Evolutionary conservation across 768 basidiomycete species (phyloP).

Genomic region (Leccinum obscurum): DNA sequence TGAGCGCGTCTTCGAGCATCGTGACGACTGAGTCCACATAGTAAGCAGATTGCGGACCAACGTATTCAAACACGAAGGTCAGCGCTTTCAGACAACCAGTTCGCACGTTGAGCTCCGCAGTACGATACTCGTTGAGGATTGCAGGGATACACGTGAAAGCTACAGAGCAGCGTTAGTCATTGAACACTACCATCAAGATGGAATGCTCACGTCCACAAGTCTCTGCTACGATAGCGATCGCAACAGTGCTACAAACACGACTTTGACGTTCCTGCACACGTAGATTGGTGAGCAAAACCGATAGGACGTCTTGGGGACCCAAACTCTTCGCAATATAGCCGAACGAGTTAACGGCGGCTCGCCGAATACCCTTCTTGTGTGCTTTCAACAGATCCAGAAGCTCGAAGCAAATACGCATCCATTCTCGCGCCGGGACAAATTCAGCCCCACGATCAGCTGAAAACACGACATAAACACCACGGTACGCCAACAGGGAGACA

Average conservation of each 20-base stretch:
- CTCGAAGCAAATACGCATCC: slow-evolving; percentile 99
- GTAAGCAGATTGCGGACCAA: slow-evolving; percentile 94
- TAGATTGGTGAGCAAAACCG: slow-evolving; percentile 92
- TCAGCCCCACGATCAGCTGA: slow-evolving; percentile 97
- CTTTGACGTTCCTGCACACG: slow-evolving; percentile 99
- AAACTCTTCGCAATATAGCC: slow-evolving; percentile 99
- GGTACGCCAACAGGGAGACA: not conserved
- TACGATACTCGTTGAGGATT: slow-evolving; percentile 97
- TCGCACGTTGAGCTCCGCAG: slow-evolving; percentile 96
- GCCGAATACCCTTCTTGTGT: slow-evolving; percentile 98
- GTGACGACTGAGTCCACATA: slow-evolving; percentile 97
- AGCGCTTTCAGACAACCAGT: slow-evolving; percentile 98
- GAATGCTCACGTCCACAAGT: slow-evolving; percentile 70
- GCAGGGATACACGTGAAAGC: slow-evolving; percentile 99
- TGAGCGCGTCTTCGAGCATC: slow-evolving; percentile 97
- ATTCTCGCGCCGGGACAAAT: slow-evolving; percentile 97
- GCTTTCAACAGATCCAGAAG: slow-evolving; percentile 95
- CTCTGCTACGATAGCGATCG: slow-evolving; percentile 94
- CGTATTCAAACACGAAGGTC: slow-evolving; percentile 99
- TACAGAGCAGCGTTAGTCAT: slow-evolving; percentile 24
- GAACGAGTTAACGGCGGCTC: slow-evolving; percentile 98
- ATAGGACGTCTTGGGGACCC: slow-evolving; percentile 97
- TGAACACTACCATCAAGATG: not conserved
- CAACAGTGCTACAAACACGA: slow-evolving; percentile 97
- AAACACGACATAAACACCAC: slow-evolving; percentile 2